phyloP scores from a whole-genome alignment of 2,329 filamentous ascomycete species.

The Ophiosphaerella korrae region DNA sequence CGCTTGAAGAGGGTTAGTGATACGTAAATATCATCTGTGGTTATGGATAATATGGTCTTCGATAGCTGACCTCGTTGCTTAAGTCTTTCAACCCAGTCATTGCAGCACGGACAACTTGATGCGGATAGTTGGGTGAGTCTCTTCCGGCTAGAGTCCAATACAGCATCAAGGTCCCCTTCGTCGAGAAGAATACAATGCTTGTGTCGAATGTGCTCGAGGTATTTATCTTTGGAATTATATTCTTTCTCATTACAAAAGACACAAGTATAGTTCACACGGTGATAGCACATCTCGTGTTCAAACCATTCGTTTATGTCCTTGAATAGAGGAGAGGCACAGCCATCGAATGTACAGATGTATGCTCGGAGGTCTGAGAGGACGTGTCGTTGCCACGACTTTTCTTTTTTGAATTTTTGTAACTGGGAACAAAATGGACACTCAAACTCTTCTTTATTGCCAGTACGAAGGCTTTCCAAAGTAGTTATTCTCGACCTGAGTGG shows the following conservation, averaged over 20 bases:
- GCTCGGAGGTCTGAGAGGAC: constrained; percentile 21
- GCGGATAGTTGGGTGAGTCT: constrained; percentile 16
- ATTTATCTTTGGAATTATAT: constrained; percentile 3
- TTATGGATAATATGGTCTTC: constrained; percentile 3
- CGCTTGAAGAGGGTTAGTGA: constrained; percentile 17
- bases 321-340: constrained; percentile 17
- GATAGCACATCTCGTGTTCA: constrained; percentile 21
- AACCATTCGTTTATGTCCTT: constrained; percentile 23
- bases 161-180: background rate
- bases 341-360: constrained; percentile 22
- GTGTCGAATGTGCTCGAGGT: constrained; percentile 11
- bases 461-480: constrained; percentile 14
- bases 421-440: constrained; percentile 25
- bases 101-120: constrained; percentile 22
- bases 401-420: constrained; percentile 15
- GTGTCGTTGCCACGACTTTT: constrained; percentile 16
- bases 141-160: constrained; percentile 9
- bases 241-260: constrained; percentile 9
- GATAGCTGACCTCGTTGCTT: too few species aligned
- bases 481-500: constrained; percentile 9
- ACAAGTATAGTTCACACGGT: constrained; percentile 16
- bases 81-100: constrained; percentile 5
- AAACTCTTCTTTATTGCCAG: constrained; percentile 7
- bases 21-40: constrained; percentile 4
- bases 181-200: constrained; percentile 11